phyloP scores from a whole-genome alignment of 352 stramenopile genomes.

The Globisporangium echinulatum region DNA sequence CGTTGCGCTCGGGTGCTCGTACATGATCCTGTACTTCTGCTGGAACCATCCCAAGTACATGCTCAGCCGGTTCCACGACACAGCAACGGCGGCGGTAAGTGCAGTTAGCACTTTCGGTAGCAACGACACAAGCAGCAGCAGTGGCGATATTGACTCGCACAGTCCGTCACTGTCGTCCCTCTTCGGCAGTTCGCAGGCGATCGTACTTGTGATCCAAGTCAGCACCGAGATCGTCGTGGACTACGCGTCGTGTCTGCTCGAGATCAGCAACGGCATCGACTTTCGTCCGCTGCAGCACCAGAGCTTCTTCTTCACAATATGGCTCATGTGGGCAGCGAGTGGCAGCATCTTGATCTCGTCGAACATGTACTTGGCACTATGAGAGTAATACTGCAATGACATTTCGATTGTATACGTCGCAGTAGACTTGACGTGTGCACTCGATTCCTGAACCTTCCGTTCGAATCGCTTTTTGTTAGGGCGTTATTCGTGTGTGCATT shows the following conservation, averaged over 20 bases:
- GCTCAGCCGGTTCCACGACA: background rate
- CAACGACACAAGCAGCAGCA: background rate
- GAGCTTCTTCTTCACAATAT: constrained; percentile 13
- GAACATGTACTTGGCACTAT: background rate
- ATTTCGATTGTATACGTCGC: no score
- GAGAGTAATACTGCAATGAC: no score
- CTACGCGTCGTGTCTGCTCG: constrained; percentile 17
- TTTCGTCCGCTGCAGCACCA: constrained; percentile 12
- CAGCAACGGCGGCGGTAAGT: background rate
- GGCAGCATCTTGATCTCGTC: background rate
- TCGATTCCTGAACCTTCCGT: no score
- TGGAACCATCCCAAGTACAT: constrained; percentile 25
- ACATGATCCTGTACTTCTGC: constrained; percentile 25
- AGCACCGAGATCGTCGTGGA: constrained; percentile 15
- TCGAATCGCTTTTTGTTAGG: no score
- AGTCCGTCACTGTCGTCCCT: background rate
- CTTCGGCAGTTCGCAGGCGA: constrained; percentile 3
- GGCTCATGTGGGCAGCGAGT: background rate
- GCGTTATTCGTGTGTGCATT: no score
- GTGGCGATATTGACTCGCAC: background rate
- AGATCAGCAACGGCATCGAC: constrained; percentile 16
- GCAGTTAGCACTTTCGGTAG: no score
- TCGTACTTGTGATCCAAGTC: constrained; percentile 15
- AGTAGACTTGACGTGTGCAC: no score
- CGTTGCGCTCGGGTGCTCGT: no score